A percentile compares a stretch with the other conserved stretches of the same genome.
These are phyloP conservation scores for Sclerotinia subarctica DNA, from an alignment of 2,329 filamentous ascomycete species.

Conservation along the genomic window DNA sequence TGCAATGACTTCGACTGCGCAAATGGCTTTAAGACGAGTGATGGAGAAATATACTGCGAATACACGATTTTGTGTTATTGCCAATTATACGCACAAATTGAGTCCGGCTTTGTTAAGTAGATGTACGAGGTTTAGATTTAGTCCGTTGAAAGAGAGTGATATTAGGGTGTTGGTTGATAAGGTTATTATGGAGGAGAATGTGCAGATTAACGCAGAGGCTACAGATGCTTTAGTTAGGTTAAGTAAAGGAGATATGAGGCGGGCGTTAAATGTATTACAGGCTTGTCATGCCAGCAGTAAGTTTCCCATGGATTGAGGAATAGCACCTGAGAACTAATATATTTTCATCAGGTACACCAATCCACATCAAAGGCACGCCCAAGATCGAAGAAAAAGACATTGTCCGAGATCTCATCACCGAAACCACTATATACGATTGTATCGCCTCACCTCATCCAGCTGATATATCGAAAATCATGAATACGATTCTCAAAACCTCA, in stretches of 20 bases:
- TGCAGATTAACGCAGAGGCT: slow-evolving; percentile 79
- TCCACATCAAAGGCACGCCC: slow-evolving; percentile 58
- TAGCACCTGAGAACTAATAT: slow-evolving; percentile 17
- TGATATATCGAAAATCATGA: slow-evolving; percentile 79
- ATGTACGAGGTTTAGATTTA: slow-evolving; percentile 94
- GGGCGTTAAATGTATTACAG: slow-evolving; percentile 91
- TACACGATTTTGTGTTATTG: slow-evolving; percentile 96
- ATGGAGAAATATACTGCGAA: slow-evolving; percentile 99
- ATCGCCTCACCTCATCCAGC: slow-evolving; percentile 91
- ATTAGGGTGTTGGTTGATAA: slow-evolving; percentile 83
- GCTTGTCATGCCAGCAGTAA: slow-evolving; percentile 92
- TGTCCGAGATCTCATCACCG: slow-evolving; percentile 79
- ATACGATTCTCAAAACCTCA: slow-evolving; percentile 76
- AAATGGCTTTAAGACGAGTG: slow-evolving; percentile 94
- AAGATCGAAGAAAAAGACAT: slow-evolving; percentile 62
- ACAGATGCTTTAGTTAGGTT: slow-evolving; percentile 79
- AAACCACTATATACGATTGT: slow-evolving; percentile 92
- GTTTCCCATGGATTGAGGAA: slow-evolving; percentile 27
- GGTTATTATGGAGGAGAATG: slow-evolving; percentile 81
- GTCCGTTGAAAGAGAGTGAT: slow-evolving; percentile 83
- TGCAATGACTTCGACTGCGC: slow-evolving; percentile 97
- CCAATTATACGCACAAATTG: slow-evolving; percentile 98
- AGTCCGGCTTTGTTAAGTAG: slow-evolving; percentile 87
- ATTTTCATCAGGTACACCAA: slow-evolving; percentile 58
- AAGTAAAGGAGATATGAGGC: slow-evolving; percentile 93